These are phyloP conservation scores for Echinosophora koreensis DNA, from an alignment of 306 rosid genomes.

Conservation along the genomic window DNA sequence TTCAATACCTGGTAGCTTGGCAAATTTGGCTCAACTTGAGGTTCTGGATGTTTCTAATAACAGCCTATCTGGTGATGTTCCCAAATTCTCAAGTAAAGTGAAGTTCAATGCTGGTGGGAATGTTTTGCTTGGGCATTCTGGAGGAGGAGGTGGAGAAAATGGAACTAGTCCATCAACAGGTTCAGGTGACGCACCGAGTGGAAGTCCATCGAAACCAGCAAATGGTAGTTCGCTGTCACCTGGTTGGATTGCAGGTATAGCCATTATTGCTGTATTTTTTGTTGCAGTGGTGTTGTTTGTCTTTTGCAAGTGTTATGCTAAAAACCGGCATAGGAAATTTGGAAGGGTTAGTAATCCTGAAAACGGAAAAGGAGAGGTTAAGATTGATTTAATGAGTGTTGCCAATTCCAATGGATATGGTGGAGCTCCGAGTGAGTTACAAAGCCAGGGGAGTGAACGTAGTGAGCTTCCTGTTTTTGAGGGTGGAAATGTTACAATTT, in stretches of 20 bases:
- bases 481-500: constrained; percentile 78
- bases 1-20: constrained; percentile 59
- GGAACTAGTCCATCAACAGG: constrained; percentile 47
- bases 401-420: constrained; percentile 68
- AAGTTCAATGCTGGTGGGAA: constrained; percentile 61
- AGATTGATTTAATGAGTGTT: constrained; percentile 58
- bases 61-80: constrained; percentile 64
- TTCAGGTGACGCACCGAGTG: constrained; percentile 46
- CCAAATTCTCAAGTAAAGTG: constrained; percentile 59
- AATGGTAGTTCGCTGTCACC: constrained; percentile 49
- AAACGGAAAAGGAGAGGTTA: constrained; percentile 62
- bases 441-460: constrained; percentile 76
- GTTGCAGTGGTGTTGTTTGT: constrained; percentile 74
- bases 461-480: constrained; percentile 66
- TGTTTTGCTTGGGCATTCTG: constrained; percentile 61
- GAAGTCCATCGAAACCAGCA: constrained; percentile 38
- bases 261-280: constrained; percentile 60
- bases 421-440: constrained; percentile 73
- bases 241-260: constrained; percentile 75
- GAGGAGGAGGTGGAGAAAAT: constrained; percentile 45
- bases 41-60: constrained; percentile 70
- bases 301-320: constrained; percentile 61
- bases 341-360: constrained; percentile 66
- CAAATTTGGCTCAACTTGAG: constrained; percentile 59
- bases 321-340: constrained; percentile 59